Evolutionary conservation across 148 eudicot genomes (phyloP).

Genomic region (Silene conica): DNA sequence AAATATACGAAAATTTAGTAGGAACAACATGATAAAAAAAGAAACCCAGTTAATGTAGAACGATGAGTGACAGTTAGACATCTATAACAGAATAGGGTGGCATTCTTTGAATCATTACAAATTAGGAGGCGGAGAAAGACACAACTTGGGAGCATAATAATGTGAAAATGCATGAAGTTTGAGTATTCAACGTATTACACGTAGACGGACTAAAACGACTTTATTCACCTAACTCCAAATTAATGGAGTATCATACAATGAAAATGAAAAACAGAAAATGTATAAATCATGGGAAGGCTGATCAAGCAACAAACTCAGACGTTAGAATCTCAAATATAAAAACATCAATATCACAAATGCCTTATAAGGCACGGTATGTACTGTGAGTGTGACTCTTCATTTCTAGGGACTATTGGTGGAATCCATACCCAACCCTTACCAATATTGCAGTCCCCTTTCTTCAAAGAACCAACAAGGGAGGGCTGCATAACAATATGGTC

Average conservation of each 20-base stretch:
- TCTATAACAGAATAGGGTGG: background rate
- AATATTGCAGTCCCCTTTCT: no score
- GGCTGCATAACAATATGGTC: no score
- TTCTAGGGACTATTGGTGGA: no score
- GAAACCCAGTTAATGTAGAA: background rate
- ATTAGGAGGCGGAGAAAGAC: background rate
- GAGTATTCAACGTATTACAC: background rate
- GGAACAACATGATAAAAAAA: background rate
- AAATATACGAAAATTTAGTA: background rate
- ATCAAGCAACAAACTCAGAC: background rate
- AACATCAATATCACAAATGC: background rate
- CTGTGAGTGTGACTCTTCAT: no score
- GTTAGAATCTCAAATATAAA: background rate
- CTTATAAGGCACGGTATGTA: background rate
- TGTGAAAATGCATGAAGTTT: background rate
- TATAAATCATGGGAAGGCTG: background rate
- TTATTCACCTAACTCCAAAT: background rate
- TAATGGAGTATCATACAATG: background rate
- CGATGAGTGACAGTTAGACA: background rate
- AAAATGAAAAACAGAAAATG: background rate
- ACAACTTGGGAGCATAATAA: background rate
- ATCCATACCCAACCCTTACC: no score
- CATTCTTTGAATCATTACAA: slow-evolving; percentile 1
- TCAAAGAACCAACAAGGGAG: no score
- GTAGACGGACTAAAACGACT: background rate